phyloP scores from a whole-genome alignment of 352 stramenopile species.

The Phytopythium ostracodes region DNA sequence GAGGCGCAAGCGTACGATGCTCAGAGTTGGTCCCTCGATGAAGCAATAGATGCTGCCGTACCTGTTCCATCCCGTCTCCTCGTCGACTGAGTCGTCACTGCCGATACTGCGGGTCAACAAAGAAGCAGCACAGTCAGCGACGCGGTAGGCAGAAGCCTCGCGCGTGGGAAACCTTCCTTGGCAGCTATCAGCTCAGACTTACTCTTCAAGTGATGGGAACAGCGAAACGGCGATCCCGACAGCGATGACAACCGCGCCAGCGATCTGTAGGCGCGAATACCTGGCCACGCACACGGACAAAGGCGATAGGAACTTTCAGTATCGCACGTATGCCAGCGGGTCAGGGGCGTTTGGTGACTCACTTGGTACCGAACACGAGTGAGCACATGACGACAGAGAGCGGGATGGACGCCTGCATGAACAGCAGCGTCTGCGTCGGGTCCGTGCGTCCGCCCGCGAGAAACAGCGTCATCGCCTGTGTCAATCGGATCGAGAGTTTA shows the following conservation, averaged over 20 bases:
- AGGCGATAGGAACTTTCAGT: neutral
- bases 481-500: neutral
- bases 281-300: slow-evolving; percentile 14
- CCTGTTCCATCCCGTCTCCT: slow-evolving; percentile 81
- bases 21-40: no score
- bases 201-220: slow-evolving; percentile 77
- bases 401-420: slow-evolving; percentile 83
- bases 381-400: slow-evolving; percentile 59
- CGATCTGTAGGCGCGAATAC: slow-evolving; percentile 69
- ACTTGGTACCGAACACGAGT: slow-evolving; percentile 55
- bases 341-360: no score
- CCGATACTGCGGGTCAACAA: slow-evolving; percentile 34
- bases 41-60: slow-evolving; percentile 15
- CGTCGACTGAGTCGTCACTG: slow-evolving; percentile 58
- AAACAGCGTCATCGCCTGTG: slow-evolving; percentile 83
- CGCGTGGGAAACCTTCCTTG: neutral
- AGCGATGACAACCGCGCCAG: slow-evolving; percentile 65
- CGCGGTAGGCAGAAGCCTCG: neutral
- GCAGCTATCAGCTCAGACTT: slow-evolving; percentile 10
- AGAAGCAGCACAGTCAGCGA: neutral
- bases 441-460: slow-evolving; percentile 78
- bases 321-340: neutral
- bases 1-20: no score
- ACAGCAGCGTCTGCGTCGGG: slow-evolving; percentile 77
- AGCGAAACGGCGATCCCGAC: slow-evolving; percentile 68